Percentiles rank a stretch among this genome's conserved stretches.
Conservation (phyloP, 495 filamentous ascomycete genomes). For the Lineolata rhizophorae region DNA sequence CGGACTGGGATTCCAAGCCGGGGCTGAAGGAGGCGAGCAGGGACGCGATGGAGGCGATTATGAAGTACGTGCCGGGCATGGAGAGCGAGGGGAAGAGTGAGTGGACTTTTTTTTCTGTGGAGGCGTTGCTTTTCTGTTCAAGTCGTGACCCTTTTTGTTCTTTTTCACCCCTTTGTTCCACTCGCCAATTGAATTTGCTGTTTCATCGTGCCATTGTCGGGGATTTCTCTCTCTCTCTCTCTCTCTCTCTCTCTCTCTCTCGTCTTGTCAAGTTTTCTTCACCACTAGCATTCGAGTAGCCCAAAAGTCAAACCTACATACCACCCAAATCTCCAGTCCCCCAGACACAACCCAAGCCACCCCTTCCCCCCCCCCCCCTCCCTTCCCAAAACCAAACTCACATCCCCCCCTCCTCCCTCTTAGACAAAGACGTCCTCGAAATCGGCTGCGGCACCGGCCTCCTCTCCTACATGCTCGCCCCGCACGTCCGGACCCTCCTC, state of each 20-base stretch:
- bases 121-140: not conserved
- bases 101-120: not conserved
- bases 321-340: no score
- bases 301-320: no score
- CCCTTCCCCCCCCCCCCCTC: no score
- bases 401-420: not conserved
- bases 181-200: not conserved
- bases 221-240: not conserved
- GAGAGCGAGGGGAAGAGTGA: not conserved
- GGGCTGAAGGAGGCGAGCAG: constrained; percentile 4
- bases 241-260: not conserved
- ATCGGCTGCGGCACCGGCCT: constrained; percentile 35
- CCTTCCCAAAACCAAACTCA: no score
- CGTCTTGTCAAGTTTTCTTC: not conserved
- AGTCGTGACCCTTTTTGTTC: not conserved
- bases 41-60: constrained; percentile 9
- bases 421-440: constrained; percentile 25
- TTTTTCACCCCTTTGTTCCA: no score
- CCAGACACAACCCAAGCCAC: no score
- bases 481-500: constrained; percentile 18
- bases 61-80: constrained; percentile 7
- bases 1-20: constrained; percentile 11
- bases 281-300: no score
- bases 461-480: constrained; percentile 25
- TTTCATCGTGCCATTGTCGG: not conserved